Percentiles rank a stretch among this genome's conserved stretches.
Conservation (phyloP, 768 basidiomycete genomes). For the Leccinum truebloodii region DNA sequence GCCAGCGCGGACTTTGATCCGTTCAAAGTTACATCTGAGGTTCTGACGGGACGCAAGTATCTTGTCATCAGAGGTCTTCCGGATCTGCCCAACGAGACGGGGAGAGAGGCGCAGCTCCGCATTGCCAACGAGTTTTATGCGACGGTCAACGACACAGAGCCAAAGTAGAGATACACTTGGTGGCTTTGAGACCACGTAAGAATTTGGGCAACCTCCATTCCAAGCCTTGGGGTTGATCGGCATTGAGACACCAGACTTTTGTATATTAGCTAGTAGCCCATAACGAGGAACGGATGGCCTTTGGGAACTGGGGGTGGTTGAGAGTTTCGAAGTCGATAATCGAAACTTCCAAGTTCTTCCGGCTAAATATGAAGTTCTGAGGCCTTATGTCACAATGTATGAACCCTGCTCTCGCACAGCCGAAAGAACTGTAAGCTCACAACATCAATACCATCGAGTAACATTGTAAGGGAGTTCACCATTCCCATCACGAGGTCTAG, state of each 20-base stretch:
- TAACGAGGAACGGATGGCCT: not conserved
- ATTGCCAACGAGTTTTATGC: conserved; percentile 86
- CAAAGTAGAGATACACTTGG: conserved; percentile 36
- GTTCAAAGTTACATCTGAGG: conserved; percentile 65
- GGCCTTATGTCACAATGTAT: not conserved
- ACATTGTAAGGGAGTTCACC: not conserved
- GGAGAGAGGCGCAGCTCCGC: conserved; percentile 69
- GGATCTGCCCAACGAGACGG: conserved; percentile 62
- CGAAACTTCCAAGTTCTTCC: not conserved
- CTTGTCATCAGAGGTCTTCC: conserved; percentile 73
- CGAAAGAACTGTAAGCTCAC: not conserved
- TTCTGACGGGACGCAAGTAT: conserved; percentile 79
- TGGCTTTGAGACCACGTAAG: too few species aligned
- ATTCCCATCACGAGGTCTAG: not conserved
- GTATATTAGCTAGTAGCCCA: not conserved
- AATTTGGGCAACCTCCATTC: too few species aligned
- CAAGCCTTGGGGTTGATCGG: too few species aligned
- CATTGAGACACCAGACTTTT: too few species aligned
- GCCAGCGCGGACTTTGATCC: conserved; percentile 39
- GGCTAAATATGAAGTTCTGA: not conserved
- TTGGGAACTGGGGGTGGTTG: not conserved
- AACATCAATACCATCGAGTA: not conserved
- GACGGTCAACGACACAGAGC: conserved; percentile 70
- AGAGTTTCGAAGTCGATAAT: not conserved
- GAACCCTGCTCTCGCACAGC: not conserved